Base-by-base conservation (phyloP, 495 filamentous ascomycete species). In the Penicillium crystallinum region DNA sequence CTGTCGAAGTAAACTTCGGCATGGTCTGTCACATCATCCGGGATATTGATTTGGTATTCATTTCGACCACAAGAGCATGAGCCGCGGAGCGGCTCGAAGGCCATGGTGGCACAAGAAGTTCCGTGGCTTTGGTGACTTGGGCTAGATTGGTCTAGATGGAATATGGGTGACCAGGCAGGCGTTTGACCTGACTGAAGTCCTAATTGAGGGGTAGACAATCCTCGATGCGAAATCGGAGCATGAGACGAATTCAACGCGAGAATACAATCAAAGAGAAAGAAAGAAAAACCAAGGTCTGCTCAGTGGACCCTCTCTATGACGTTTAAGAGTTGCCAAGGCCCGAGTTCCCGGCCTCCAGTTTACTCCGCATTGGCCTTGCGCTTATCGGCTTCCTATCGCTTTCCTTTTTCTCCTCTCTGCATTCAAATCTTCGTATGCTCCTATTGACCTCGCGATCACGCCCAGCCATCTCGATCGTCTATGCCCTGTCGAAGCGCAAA, bases 61-160 rank as follows among this genome's bases (percentile, higher is more conserved):
- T 92, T 95, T 25, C 91, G 83, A 35, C 90, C 89, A 67, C 91
- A 96, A 22, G 85, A 81, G 69, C 91, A 96, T 62, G 84, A 77
- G 50, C 91, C 90, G 46, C 76, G 79, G 22, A 96, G 79, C 19
- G 72, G 74, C 33, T 76, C 74, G 47, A 69, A 56, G 51, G 61
- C 46, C 64, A 64, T 70, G 51, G 42, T 60, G 40, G 55, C 51
- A 51, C 33, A 33, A 48, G 17, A 41, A 27, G 17, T 23, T 11
- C 35, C 8, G 39, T 10, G 54, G 36, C 27, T 42, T 43, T 18
- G 34, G 21, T 36, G 27, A 40, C 30, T 41, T 19, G 49, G 15
- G 15, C 17, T 30, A 34, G 34, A 22, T 38, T 17, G 46, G 18
- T 37, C 22, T 46, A 35, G 31, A 49, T 35, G 12, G 31, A n/a